Conservation (phyloP, 2,329 filamentous ascomycete species). For the Allantophomopsis cytisporea region DNA sequence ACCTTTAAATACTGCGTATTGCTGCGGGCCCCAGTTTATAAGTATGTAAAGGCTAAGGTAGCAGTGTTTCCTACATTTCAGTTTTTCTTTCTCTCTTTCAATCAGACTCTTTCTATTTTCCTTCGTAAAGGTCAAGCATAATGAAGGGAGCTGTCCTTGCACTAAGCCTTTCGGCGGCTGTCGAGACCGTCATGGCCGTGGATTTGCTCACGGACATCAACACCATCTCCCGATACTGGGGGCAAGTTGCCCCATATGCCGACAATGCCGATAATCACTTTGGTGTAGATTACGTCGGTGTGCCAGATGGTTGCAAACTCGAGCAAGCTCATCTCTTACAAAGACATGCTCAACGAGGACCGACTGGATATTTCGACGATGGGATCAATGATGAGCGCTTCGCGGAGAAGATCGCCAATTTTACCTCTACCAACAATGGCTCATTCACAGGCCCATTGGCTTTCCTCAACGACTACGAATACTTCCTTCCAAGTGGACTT, state of each 20-base stretch:
- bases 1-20: too few relatives aligned
- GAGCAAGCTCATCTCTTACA: constrained; percentile 37
- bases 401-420: constrained; percentile 31
- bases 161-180: too few relatives aligned
- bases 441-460: constrained; percentile 29
- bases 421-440: constrained; percentile 21
- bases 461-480: constrained; percentile 38
- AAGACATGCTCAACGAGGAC: constrained; percentile 39
- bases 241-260: constrained; percentile 29
- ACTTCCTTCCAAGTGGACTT: constrained; percentile 25
- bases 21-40: too few relatives aligned
- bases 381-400: constrained; percentile 33
- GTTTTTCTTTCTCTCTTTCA: too few relatives aligned
- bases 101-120: too few relatives aligned
- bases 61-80: too few relatives aligned
- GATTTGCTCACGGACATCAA: constrained; percentile 17
- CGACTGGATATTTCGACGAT: constrained; percentile 26
- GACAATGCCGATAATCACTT: constrained; percentile 30
- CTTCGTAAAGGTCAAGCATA: too few relatives aligned
- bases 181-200: neutral
- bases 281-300: constrained; percentile 29
- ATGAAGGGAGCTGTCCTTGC: too few relatives aligned
- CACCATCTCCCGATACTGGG: constrained; percentile 23
- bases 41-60: too few relatives aligned
- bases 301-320: constrained; percentile 39